Evolutionary conservation across 1,284 basidiomycete genomes (phyloP).

Genomic region (Naganishia sp.): DNA sequence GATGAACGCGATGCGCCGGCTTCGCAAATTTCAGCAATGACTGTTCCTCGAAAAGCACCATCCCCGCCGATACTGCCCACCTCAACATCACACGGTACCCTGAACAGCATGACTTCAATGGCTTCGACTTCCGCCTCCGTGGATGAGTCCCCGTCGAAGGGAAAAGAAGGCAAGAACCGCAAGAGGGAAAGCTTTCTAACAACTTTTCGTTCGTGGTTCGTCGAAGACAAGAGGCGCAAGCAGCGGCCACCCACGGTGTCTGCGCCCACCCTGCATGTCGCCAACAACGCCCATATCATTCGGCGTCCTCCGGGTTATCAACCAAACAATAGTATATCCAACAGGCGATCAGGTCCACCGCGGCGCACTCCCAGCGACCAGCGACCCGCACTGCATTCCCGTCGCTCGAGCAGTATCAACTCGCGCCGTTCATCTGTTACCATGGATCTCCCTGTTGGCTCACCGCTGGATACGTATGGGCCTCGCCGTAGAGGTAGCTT

Average conservation of each 20-base stretch:
- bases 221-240: constrained; percentile 55
- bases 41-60: neutral
- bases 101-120: constrained; percentile 25
- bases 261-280: constrained; percentile 34
- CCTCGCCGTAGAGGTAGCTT: constrained; percentile 43
- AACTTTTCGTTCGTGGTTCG: constrained; percentile 56
- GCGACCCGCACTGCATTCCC: constrained; percentile 45
- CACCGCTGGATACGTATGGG: constrained; percentile 37
- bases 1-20: constrained; percentile 9
- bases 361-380: constrained; percentile 40
- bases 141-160: constrained; percentile 25
- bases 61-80: constrained; percentile 2
- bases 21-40: neutral
- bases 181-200: constrained; percentile 55
- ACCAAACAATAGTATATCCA: constrained; percentile 34
- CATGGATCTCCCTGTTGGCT: constrained; percentile 41
- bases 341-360: constrained; percentile 35
- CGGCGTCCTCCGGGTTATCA: constrained; percentile 17
- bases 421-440: constrained; percentile 51
- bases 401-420: constrained; percentile 52
- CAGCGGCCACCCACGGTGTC: constrained; percentile 32
- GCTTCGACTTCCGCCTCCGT: constrained; percentile 16
- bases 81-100: constrained; percentile 31
- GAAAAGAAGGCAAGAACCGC: constrained; percentile 30
- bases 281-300: constrained; percentile 24